These are phyloP conservation scores for Linderniella brevidens DNA, from an alignment of 257 asterid species.

Conservation along the genomic window DNA sequence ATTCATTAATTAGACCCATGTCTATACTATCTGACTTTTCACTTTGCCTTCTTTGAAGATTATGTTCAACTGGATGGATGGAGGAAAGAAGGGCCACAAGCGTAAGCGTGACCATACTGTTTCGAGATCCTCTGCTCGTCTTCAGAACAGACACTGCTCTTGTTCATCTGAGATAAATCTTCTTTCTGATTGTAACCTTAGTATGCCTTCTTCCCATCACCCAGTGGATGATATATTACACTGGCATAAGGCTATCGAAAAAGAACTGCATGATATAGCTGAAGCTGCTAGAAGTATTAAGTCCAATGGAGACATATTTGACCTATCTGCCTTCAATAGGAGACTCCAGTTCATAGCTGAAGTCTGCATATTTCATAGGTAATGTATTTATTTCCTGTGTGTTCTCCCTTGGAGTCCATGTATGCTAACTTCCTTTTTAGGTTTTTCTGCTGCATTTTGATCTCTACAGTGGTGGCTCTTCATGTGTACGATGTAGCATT, in stretches of 20 bases:
- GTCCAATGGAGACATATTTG: slow-evolving; percentile 71
- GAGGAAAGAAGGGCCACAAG: slow-evolving; percentile 47
- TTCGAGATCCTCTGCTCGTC: no score
- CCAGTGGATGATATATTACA: slow-evolving; percentile 87
- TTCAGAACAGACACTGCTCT: slow-evolving; percentile 7
- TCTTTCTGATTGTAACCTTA: slow-evolving; percentile 23
- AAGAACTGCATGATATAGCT: slow-evolving; percentile 78
- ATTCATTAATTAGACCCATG: background rate
- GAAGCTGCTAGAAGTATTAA: slow-evolving; percentile 73
- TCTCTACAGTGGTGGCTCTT: background rate
- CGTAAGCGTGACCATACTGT: slow-evolving; percentile 29
- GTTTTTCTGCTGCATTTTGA: background rate
- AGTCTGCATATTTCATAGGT: slow-evolving; percentile 97
- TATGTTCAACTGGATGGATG: slow-evolving; percentile 96
- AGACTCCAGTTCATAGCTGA: slow-evolving; percentile 95
- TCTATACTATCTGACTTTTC: slow-evolving; percentile 22
- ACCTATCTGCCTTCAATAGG: slow-evolving; percentile 53
- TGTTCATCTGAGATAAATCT: slow-evolving; percentile 23
- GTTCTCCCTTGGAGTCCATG: background rate
- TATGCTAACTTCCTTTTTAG: background rate
- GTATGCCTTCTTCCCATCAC: slow-evolving; percentile 16
- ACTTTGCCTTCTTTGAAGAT: slow-evolving; percentile 31
- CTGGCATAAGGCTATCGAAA: slow-evolving; percentile 86
- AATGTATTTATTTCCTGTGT: slow-evolving; percentile 2
- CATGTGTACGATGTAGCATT: background rate